Conservation (phyloP, 495 filamentous ascomycete genomes). For the Gamarada debralockiae region DNA sequence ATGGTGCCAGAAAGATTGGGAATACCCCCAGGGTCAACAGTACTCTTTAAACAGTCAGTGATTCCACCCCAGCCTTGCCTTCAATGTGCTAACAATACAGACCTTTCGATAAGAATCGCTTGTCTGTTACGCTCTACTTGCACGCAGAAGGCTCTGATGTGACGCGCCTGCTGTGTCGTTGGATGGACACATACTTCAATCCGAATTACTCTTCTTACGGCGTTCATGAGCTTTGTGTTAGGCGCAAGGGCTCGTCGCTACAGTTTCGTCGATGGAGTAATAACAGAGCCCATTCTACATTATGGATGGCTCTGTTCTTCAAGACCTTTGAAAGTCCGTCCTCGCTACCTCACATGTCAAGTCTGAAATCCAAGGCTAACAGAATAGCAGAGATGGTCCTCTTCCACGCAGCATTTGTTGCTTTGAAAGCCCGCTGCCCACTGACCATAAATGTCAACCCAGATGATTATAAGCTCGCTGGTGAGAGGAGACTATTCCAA, state of each 20-base stretch:
- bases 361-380: neutral
- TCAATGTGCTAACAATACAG: constrained; percentile 22
- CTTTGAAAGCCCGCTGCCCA: constrained; percentile 66
- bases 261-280: constrained; percentile 46
- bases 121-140: constrained; percentile 47
- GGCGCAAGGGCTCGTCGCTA: constrained; percentile 41
- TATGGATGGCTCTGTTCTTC: constrained; percentile 49
- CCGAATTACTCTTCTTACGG: constrained; percentile 29
- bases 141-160: constrained; percentile 34
- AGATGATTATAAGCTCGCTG: constrained; percentile 55
- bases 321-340: constrained; percentile 51
- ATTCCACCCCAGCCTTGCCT: neutral
- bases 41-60: constrained; percentile 47
- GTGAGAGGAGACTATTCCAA: constrained; percentile 64
- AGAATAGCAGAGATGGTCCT: constrained; percentile 56
- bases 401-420: constrained; percentile 73
- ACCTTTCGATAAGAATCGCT: constrained; percentile 45
- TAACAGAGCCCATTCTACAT: constrained; percentile 35
- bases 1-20: constrained; percentile 22
- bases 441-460: constrained; percentile 46
- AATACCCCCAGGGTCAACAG: constrained; percentile 40
- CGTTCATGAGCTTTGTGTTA: constrained; percentile 45
- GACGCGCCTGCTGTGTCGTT: constrained; percentile 40
- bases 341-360: neutral
- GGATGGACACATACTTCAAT: constrained; percentile 24